These are phyloP conservation scores for Penicillium turbatum DNA, from an alignment of 495 filamentous ascomycete genomes.

Conservation along the genomic window DNA sequence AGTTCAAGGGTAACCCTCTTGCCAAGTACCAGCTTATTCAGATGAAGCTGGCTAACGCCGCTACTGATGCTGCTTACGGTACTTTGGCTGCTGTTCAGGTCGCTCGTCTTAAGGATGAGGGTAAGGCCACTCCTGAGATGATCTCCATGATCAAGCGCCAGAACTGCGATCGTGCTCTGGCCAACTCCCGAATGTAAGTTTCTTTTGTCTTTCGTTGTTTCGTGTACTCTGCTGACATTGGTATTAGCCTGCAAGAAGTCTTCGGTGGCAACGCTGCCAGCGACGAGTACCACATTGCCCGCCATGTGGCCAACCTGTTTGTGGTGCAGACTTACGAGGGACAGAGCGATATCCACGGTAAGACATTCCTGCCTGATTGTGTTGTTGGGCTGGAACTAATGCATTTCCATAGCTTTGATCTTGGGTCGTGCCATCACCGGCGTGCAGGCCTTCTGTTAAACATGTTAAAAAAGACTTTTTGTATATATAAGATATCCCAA, in stretches of 20 bases:
- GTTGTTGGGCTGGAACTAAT: constrained; percentile 19
- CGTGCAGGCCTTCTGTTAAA: constrained; percentile 61
- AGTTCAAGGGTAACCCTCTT: constrained; percentile 94
- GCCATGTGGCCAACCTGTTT: constrained; percentile 94
- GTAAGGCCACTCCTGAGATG: constrained; percentile 88
- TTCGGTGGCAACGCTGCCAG: constrained; percentile 97
- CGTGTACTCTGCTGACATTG: constrained; percentile 9
- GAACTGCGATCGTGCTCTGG: constrained; percentile 89
- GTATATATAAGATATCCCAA: constrained; percentile 5
- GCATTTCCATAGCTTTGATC: constrained; percentile 51
- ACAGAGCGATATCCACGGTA: constrained; percentile 93
- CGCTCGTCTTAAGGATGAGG: constrained; percentile 87
- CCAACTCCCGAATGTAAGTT: constrained; percentile 67
- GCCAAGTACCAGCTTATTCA: constrained; percentile 98
- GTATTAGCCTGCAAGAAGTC: constrained; percentile 74
- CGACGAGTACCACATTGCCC: constrained; percentile 91
- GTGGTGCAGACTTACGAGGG: constrained; percentile 98
- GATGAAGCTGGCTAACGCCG: constrained; percentile 92
- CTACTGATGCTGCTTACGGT: constrained; percentile 87
- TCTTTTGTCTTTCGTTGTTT: constrained; percentile 2
- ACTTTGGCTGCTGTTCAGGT: constrained; percentile 83
- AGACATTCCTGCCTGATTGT: constrained; percentile 32
- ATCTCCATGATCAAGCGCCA: constrained; percentile 98
- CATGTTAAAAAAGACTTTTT: constrained; percentile 1
- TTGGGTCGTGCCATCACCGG: constrained; percentile 67